Conservation (phyloP, 108 stramenopile genomes). For the Nitzschia sp. region DNA sequence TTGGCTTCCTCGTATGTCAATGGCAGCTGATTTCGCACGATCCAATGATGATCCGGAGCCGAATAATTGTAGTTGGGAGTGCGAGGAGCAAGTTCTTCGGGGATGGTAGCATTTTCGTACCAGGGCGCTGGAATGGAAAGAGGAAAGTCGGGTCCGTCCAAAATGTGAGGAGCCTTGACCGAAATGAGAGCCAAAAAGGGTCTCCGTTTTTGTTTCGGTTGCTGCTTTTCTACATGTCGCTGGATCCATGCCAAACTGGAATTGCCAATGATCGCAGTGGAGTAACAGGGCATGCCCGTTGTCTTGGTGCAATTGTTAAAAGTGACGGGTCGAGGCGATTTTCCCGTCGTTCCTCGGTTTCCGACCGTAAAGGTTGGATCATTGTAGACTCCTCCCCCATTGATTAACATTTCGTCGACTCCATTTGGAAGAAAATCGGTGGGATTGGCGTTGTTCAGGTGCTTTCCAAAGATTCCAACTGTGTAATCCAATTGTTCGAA, state of each 20-base stretch:
- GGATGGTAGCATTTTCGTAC: conserved; percentile 29
- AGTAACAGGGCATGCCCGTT: conserved; percentile 38
- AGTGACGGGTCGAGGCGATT: not conserved
- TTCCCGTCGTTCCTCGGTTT: not conserved
- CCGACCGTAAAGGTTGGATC: conserved; percentile 33
- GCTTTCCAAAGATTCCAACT: conserved; percentile 50
- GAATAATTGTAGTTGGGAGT: conserved; percentile 51
- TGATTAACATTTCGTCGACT: conserved; percentile 36
- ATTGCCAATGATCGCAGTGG: conserved; percentile 46
- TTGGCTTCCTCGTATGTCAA: conserved; percentile 15
- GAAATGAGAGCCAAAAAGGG: conserved; percentile 47
- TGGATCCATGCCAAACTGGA: conserved; percentile 43
- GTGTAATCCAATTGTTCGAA: conserved; percentile 32
- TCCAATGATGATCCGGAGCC: conserved; percentile 29
- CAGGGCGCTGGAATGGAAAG: conserved; percentile 47
- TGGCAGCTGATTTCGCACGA: conserved; percentile 29
- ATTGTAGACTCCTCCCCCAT: conserved; percentile 40
- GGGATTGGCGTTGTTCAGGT: conserved; percentile 38
- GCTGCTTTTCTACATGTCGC: conserved; percentile 14
- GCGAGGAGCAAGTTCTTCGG: conserved; percentile 32
- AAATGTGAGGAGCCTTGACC: conserved; percentile 50
- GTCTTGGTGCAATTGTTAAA: conserved; percentile 35
- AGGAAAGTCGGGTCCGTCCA: conserved; percentile 41
- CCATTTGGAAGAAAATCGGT: conserved; percentile 29
- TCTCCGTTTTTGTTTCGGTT: not conserved